Conservation (phyloP, 306 rosid species). For the Phaseolus lunatus region DNA sequence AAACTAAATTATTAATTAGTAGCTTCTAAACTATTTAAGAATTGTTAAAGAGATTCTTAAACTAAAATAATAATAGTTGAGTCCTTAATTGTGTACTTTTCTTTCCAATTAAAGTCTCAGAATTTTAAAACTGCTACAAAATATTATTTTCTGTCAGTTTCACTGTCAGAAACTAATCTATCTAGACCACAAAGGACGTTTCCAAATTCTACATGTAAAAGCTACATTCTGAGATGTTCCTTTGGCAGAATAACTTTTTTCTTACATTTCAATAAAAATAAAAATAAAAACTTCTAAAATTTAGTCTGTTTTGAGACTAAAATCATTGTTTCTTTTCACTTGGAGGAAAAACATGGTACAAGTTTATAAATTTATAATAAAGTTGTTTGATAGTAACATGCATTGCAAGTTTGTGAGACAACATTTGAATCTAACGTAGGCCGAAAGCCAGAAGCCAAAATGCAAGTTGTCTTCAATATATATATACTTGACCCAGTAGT, state of each 20-base stretch:
- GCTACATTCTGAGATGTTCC: background rate
- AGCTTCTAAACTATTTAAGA: background rate
- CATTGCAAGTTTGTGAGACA: constrained; percentile 29
- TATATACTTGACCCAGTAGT: constrained; percentile 30
- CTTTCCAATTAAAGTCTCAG: background rate
- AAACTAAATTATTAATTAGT: too few relatives aligned
- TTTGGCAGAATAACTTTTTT: background rate
- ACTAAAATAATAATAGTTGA: too few relatives aligned
- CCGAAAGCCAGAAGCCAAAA: constrained; percentile 38
- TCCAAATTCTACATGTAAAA: background rate
- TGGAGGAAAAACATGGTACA: background rate
- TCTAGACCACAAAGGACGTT: too few relatives aligned
- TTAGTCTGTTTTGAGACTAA: background rate
- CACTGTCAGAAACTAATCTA: background rate
- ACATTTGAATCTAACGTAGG: constrained; percentile 7
- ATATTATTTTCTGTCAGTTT: background rate
- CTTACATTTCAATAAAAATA: background rate
- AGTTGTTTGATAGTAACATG: constrained; percentile 33
- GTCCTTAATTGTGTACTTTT: background rate
- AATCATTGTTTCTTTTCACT: too few relatives aligned
- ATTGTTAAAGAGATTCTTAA: background rate
- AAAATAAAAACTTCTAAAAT: too few relatives aligned
- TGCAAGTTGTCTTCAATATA: constrained; percentile 13
- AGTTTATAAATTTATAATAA: too few relatives aligned
- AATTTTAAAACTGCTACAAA: background rate